Percentiles rank a stretch among this genome's conserved stretches.
These are phyloP conservation scores for Penicillium sp. DNA, from an alignment of 2,329 filamentous ascomycete genomes.

Conservation along the genomic window DNA sequence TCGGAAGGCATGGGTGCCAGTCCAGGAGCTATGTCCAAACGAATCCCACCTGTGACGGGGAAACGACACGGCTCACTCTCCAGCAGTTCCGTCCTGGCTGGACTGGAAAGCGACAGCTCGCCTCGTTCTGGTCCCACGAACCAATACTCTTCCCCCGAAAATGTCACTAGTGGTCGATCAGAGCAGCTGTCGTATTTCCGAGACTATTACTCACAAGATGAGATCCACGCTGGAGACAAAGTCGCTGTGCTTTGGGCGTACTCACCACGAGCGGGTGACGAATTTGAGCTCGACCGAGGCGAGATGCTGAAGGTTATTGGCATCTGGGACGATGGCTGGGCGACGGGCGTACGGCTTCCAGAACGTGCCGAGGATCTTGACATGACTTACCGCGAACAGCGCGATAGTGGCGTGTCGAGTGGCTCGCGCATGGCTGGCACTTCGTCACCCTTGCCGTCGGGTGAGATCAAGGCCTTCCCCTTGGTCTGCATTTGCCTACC, in stretches of 20 bases:
- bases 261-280: conserved; percentile 86
- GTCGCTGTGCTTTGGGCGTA: conserved; percentile 96
- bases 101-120: conserved; percentile 65
- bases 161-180: conserved; percentile 81
- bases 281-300: conserved; percentile 88
- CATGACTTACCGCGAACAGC: conserved; percentile 68
- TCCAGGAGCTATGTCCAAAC: conserved; percentile 64
- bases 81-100: conserved; percentile 72
- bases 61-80: conserved; percentile 87
- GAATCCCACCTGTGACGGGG: conserved; percentile 46
- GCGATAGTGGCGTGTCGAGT: conserved; percentile 91
- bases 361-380: conserved; percentile 90
- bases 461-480: conserved; percentile 96
- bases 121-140: conserved; percentile 66
- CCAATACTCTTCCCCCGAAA: conserved; percentile 80
- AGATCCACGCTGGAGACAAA: conserved; percentile 86
- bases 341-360: conserved; percentile 80
- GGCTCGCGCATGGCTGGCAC: conserved; percentile 60
- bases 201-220: conserved; percentile 96
- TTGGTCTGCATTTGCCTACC: conserved; percentile 94
- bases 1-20: conserved; percentile 72
- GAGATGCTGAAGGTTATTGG: conserved; percentile 98
- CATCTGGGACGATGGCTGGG: conserved; percentile 99
- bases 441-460: conserved; percentile 63
- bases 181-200: conserved; percentile 97